A percentile compares a stretch with the other conserved stretches of the same genome.
These are phyloP conservation scores for Cenchrus americanus DNA, from an alignment of 176 grass and related monocot species.

Conservation along the genomic window DNA sequence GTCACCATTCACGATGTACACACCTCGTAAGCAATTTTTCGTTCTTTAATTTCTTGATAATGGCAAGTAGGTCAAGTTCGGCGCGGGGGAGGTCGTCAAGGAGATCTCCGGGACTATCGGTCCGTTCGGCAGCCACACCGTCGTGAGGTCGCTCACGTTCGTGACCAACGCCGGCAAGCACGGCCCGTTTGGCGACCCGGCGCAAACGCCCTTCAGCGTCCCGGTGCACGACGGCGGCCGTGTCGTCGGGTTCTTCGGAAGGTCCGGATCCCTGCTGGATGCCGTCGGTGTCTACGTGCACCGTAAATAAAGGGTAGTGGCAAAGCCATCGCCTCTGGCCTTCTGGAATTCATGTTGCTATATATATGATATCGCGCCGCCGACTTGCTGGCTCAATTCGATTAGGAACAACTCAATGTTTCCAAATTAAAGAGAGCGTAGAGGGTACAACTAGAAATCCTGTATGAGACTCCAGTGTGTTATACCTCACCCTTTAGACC, in stretches of 20 bases:
- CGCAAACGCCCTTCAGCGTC: not conserved
- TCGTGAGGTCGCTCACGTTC: constrained; percentile 14
- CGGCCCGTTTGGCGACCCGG: not conserved
- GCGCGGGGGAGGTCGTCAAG: not conserved
- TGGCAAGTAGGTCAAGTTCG: constrained; percentile 9
- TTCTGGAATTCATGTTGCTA: no score
- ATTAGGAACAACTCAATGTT: no score
- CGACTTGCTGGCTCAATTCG: no score
- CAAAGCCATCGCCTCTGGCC: no score
- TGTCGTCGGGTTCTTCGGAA: constrained; percentile 15
- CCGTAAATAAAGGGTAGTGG: not conserved
- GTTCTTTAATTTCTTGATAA: no score
- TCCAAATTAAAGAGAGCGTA: no score
- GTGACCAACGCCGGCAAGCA: constrained; percentile 21
- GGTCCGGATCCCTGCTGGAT: not conserved
- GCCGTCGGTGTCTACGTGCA: constrained; percentile 29
- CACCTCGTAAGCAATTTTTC: no score
- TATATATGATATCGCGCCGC: no score
- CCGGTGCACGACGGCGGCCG: not conserved
- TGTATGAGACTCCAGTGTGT: no score
- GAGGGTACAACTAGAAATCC: no score
- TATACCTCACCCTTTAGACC: no score
- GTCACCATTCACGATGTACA: no score
- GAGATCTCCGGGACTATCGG: constrained; percentile 22
- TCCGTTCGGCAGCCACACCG: not conserved